These are phyloP conservation scores for Epichloe sibirici DNA, from an alignment of 2,329 filamentous ascomycete genomes.

Conservation along the genomic window DNA sequence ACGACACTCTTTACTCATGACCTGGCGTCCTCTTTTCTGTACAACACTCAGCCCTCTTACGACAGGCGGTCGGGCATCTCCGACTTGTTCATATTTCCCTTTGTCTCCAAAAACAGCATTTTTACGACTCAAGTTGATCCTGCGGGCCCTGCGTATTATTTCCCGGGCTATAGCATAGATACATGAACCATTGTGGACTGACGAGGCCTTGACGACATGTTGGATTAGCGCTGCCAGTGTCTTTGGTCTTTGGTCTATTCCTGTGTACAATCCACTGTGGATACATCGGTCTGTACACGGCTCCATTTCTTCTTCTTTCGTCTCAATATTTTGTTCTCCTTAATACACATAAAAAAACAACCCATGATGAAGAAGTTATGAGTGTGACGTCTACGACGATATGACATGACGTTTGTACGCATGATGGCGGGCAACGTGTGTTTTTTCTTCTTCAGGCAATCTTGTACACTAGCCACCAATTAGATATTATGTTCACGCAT, in stretches of 20 bases:
- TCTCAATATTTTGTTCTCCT: neutral
- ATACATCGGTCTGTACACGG: neutral
- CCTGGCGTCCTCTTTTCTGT: neutral
- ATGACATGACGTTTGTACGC: conserved; percentile 2
- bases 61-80: neutral
- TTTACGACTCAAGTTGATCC: neutral
- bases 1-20: conserved; percentile 5
- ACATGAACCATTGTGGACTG: neutral
- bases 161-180: neutral
- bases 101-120: neutral
- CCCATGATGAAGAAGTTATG: conserved; percentile 1
- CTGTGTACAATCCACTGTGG: neutral
- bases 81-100: neutral
- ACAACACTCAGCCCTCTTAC: neutral
- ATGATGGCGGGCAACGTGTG: neutral
- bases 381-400: conserved; percentile 2
- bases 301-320: neutral
- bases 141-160: neutral
- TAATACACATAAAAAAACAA: neutral
- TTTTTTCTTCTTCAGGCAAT: neutral
- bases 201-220: neutral
- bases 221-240: neutral
- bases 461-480: conserved; percentile 1
- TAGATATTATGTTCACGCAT: neutral
- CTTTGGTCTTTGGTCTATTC: neutral